Evolutionary conservation across 495 filamentous ascomycete species (phyloP), one percentile per base, ranked within the genome.

Genomic region (Penicillium robsamsonii): DNA sequence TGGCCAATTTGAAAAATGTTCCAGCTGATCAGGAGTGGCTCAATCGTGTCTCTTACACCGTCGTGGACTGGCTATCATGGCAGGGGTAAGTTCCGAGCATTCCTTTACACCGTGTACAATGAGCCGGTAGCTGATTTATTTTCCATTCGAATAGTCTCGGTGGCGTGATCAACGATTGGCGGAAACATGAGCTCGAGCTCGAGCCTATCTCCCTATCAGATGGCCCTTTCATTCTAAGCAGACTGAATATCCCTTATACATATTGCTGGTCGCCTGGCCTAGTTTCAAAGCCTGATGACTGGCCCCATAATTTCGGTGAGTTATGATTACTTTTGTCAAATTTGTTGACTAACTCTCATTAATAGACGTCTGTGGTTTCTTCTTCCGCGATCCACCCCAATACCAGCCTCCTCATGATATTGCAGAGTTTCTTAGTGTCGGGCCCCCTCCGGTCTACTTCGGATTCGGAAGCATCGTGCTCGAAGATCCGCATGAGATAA

Each of bases 401-500:
- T 84, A 78, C 58, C 77, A 67, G 0, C 78, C 84, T 3, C 60
- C 63, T 3, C 55, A 69, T 5, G 75, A 80, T 13, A 64, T 84
- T 17, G 58, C 59, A 2, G 64, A 50, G 3, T 85, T 86, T 55
- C 74, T 86, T 2, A 58, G 70, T 12, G 60, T 61, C 17, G 81
- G 81, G 1, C 74, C 75, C 15, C 67, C 75, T 2, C 83, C 83
- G 9, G 70, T 87, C 0, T 86, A 87, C 55, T 81, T 88, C 40
- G 84, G 84, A 5, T 88, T 88, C 61, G 84, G 84, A 13, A 80
- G 75, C 15, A 86, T 88, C 55, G 82, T 86, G 0, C 69, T 87
- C 1, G 78, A 84, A 38, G 73, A 87, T 58, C 75, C 82, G 0
- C 67, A 79, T 40, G 62, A 54, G 8, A 69, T 86, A 63, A 83